phyloP scores from a whole-genome alignment of 805 yeast genomes.

The Sugiyamaella chiloensis region DNA sequence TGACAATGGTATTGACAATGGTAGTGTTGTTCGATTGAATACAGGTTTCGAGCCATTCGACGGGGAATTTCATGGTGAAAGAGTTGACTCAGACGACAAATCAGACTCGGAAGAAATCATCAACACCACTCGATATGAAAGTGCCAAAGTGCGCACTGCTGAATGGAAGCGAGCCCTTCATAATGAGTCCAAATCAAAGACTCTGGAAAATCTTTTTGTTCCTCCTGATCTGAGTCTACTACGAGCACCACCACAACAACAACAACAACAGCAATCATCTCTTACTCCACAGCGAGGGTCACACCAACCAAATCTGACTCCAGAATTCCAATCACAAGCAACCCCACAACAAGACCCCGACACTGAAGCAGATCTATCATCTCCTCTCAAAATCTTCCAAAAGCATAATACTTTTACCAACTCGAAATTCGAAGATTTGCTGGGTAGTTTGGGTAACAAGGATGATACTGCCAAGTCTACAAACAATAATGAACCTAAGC shows the following conservation, averaged over 20 bases:
- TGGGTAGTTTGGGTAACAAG: slow-evolving; percentile 21
- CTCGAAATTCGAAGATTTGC: slow-evolving; percentile 26
- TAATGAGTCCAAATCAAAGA: neutral
- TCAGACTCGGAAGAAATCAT: neutral
- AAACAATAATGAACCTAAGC: neutral
- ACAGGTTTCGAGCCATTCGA: no score
- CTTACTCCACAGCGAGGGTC: no score
- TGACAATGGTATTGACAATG: no score
- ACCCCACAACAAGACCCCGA: neutral
- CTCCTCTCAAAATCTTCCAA: slow-evolving; percentile 28
- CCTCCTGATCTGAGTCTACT: neutral
- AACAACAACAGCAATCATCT: no score
- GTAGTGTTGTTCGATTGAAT: no score
- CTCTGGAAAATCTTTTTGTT: neutral
- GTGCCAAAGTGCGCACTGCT: slow-evolving; percentile 7
- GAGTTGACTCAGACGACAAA: neutral
- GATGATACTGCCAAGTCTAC: slow-evolving; percentile 5
- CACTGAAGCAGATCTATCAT: slow-evolving; percentile 3
- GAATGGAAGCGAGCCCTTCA: slow-evolving; percentile 17
- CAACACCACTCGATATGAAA: slow-evolving; percentile 10
- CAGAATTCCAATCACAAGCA: neutral
- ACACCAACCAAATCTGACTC: neutral
- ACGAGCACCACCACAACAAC: neutral
- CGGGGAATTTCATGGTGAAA: no score
- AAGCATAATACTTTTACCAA: slow-evolving; percentile 30